Base-by-base conservation (phyloP, 768 basidiomycete species). In the Sarcodon aspratus region DNA sequence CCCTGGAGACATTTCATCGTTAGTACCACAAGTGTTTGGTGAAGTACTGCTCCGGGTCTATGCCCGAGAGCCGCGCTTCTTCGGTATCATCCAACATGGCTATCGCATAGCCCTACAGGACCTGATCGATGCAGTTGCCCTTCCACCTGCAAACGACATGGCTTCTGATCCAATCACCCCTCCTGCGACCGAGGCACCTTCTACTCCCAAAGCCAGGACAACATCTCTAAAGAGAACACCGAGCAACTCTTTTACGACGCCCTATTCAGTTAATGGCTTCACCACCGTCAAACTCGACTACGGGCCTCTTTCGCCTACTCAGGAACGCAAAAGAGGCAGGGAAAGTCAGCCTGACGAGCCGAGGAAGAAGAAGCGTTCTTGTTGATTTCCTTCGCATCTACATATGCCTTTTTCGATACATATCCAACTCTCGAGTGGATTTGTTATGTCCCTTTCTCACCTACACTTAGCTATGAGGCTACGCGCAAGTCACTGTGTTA, bases 31-130 rank as follows among this genome's bases (percentile, higher is more conserved):
- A 0, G 62, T 58, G n/a, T 87, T 86, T 52, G 82, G 74, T 0
- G 89, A 91, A 61, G 67, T 80, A n/a, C 69, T 78, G 36, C 61
- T 89, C 36, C 70, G 84, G 11, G 65, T 89, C 5, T 91, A 78
- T 57, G 82, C 85, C 42, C 79, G 81, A 59, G 75, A 84, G n/a
- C 57, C 52, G 1, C 54, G 55, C 33, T 81, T 75, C 57, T 72
- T 72, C 37, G 77, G 78, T 2, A 63, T 85, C 9, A 71, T 90
- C 3, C 86, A 89, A 57, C 72, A 71, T 0, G 88, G 79, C 0
- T 90, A 82, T 58, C 73, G 80, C 9, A 57, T 64, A 7, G 63
- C 76, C 3, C 47, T 74, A 3, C 55, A 55, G 47, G 43, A 46
- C 47, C 55, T 56, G 52, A 43, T 46, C 33, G 45, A 51, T 9